phyloP scores from a whole-genome alignment of 208 protist species.

The Naegleria lovaniensis region DNA sequence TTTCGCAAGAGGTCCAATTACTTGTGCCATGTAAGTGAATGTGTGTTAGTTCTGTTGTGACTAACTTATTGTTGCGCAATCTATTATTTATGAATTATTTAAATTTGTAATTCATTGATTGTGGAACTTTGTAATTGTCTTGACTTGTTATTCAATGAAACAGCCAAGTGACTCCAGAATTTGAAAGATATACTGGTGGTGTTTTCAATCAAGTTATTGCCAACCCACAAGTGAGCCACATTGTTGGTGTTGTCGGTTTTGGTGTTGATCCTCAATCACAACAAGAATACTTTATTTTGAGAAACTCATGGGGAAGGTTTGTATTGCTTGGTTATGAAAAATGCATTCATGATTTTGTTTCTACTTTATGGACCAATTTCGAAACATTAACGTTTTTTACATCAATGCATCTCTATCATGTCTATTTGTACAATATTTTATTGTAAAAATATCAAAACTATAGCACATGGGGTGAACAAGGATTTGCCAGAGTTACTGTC shows the following conservation, averaged over 20 bases:
- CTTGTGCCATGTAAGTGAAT: slow-evolving; percentile 47
- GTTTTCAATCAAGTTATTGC: slow-evolving; percentile 39
- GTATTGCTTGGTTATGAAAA: not conserved
- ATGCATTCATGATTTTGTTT: not conserved
- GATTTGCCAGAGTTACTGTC: slow-evolving; percentile 26
- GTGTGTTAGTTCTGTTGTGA: not conserved
- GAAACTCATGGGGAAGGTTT: slow-evolving; percentile 33
- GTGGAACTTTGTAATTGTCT: too few relatives aligned
- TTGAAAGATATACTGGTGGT: slow-evolving; percentile 49
- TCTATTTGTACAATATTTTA: too few relatives aligned
- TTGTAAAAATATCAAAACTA: not conserved
- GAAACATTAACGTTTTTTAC: too few relatives aligned
- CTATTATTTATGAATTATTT: too few relatives aligned
- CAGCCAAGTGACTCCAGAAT: slow-evolving; percentile 16
- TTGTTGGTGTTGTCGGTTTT: slow-evolving; percentile 52
- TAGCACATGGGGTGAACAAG: slow-evolving; percentile 38
- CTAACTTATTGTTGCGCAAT: too few relatives aligned
- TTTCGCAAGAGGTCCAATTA: slow-evolving; percentile 41
- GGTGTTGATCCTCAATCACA: slow-evolving; percentile 8
- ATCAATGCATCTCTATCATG: too few relatives aligned
- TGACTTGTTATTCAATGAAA: too few relatives aligned
- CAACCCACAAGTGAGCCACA: slow-evolving; percentile 22
- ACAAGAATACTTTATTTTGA: slow-evolving; percentile 44
- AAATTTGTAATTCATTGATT: too few relatives aligned
- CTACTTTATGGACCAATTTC: too few relatives aligned